These are phyloP conservation scores for Hericium rajendrae DNA, from an alignment of 768 basidiomycete genomes.

Conservation along the genomic window DNA sequence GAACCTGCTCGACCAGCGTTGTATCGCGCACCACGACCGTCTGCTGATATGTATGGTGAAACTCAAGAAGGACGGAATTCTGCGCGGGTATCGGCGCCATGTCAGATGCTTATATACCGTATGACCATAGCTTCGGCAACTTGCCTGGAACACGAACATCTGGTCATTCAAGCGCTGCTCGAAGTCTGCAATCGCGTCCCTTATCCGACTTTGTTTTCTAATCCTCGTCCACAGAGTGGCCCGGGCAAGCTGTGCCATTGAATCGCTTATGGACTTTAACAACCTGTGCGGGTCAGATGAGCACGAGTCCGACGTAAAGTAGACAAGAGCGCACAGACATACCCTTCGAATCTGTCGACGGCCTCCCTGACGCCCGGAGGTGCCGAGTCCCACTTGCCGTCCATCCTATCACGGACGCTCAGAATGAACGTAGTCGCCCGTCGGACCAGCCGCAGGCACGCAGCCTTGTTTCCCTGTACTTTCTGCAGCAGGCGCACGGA, in stretches of 20 bases:
- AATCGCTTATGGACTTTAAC: slow-evolving; percentile 2
- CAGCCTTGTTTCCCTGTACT: slow-evolving; percentile 3
- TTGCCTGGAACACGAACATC: slow-evolving; percentile 4
- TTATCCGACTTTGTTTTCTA: background rate
- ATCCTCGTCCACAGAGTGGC: slow-evolving; percentile 1
- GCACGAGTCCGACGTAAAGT: background rate
- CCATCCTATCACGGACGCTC: slow-evolving; percentile 6
- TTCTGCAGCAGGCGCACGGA: background rate
- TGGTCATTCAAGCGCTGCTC: slow-evolving; percentile 4
- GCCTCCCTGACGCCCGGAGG: slow-evolving; percentile 2
- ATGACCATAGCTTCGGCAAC: background rate
- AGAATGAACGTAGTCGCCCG: slow-evolving; percentile 3
- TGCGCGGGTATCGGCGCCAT: background rate
- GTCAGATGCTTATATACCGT: background rate
- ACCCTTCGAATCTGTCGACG: slow-evolving; percentile 1
- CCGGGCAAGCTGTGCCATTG: slow-evolving; percentile 3
- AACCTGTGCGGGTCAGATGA: background rate
- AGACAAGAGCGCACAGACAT: background rate
- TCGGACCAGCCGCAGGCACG: slow-evolving; percentile 1
- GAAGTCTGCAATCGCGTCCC: slow-evolving; percentile 3
- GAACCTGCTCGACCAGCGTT: slow-evolving; percentile 2
- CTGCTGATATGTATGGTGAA: slow-evolving; percentile 2
- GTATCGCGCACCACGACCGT: slow-evolving; percentile 2
- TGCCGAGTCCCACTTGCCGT: slow-evolving; percentile 3
- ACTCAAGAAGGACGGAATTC: slow-evolving; percentile 3